Base-by-base conservation (phyloP, 345 rosid genomes). In the Gynandropsis gynandra region DNA sequence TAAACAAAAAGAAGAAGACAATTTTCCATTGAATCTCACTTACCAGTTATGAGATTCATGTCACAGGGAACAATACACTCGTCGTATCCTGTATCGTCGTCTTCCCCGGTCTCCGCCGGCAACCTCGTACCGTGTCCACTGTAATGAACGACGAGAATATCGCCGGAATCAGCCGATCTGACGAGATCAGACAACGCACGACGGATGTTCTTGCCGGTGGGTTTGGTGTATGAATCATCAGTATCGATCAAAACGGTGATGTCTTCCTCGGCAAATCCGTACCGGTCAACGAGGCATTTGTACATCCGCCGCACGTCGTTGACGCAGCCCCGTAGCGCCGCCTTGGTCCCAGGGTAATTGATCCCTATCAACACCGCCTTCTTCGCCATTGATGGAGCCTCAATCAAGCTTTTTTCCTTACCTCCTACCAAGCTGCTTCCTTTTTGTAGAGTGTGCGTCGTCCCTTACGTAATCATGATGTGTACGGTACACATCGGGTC, bases 91-190 rank as follows among this genome's bases (percentile, higher is more conserved):
- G 96, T 84, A 45, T 92, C 98, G 62, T 84, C 98, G 14, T 82
- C 87, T 58, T 87, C 92, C 6, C 98, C 98, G 7, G 95, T 80
- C 81, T 87, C 95, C n/a, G 96, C 89, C 0, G 98, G 98, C 10
- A 92, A 75, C 73, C 98, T 80, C 15, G 98, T 92, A 40, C 96
- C 98, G 33, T 92, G 98, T 9, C 98, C 98, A 56, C 96, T 92
- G 76, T 85, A 92, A 58, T 92, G 98, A 8, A 87, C 84, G 56
- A 85, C 87, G 20, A 87, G 78, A 19, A 72, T 39, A 29, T 92
- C 96, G 1, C 80, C 84, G 0, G 80, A 55, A 50, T 71, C 52
- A 0, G 87, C 95, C 1, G 93, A 79, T 14, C 56, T 42, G 24
- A 82, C 56, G 10, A 92, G 93, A 47, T 74, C 56, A 31, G n/a